These are phyloP conservation scores for Mucor lusitanicus DNA, from an alignment of 371 early-diverging fungal species.

Conservation along the genomic window DNA sequence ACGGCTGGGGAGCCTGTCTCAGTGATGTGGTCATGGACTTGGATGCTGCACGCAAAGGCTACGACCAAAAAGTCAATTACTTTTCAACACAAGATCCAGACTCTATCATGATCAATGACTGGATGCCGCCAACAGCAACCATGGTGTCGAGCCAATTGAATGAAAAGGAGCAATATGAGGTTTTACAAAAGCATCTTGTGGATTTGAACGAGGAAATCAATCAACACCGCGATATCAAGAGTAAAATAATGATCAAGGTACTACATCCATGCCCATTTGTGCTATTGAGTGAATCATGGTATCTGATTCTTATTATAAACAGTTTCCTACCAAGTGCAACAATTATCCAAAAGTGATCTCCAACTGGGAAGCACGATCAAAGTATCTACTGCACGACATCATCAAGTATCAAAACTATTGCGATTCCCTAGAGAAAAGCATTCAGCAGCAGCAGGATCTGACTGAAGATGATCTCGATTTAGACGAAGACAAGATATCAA, in stretches of 20 bases:
- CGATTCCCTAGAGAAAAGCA: constrained; percentile 64
- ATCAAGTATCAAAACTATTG: constrained; percentile 86
- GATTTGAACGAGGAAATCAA: constrained; percentile 43
- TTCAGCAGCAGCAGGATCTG: constrained; percentile 13
- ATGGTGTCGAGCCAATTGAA: constrained; percentile 36
- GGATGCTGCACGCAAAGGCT: constrained; percentile 17
- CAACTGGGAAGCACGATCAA: constrained; percentile 85
- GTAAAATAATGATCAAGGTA: constrained; percentile 44
- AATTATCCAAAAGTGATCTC: constrained; percentile 64
- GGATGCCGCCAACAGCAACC: constrained; percentile 47
- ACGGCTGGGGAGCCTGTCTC: constrained; percentile 84
- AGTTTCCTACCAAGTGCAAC: constrained; percentile 58
- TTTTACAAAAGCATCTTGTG: constrained; percentile 34
- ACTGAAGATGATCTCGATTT: not conserved
- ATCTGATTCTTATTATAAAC: not conserved
- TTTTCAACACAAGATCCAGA: constrained; percentile 29
- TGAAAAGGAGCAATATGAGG: constrained; percentile 37
- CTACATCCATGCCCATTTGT: not conserved
- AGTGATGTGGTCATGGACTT: constrained; percentile 39
- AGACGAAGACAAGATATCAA: not conserved
- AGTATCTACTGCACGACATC: constrained; percentile 79
- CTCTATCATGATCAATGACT: constrained; percentile 34
- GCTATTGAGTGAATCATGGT: no score
- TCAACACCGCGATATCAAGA: constrained; percentile 43
- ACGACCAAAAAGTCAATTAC: constrained; percentile 5